Evolutionary conservation across 2,329 filamentous ascomycete species (phyloP).

Genomic region (Tolypocladium inflatum): DNA sequence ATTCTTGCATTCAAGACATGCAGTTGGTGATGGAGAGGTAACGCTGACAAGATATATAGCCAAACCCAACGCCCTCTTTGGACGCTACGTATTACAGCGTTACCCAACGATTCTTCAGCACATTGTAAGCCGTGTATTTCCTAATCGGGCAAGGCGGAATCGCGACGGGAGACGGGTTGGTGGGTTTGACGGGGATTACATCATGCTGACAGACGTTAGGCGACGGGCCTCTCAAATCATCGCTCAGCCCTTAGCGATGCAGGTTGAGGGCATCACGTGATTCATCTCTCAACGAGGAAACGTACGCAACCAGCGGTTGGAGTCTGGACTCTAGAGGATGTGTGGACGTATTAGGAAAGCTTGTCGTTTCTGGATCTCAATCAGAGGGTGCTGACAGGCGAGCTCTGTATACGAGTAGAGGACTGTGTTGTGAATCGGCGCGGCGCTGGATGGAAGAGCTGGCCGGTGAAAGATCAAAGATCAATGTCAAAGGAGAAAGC

Average conservation of each 20-base stretch:
- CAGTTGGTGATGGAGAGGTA: constrained; percentile 10
- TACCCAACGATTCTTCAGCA: constrained; percentile 6
- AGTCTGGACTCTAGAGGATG: background rate
- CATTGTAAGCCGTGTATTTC: background rate
- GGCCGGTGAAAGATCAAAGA: too few relatives aligned
- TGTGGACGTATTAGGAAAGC: background rate
- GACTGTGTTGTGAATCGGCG: too few relatives aligned
- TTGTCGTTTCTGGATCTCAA: too few relatives aligned
- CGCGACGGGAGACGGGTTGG: background rate
- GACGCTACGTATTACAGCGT: background rate
- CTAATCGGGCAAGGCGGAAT: background rate
- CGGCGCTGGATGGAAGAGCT: too few relatives aligned
- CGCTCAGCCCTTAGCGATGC: background rate
- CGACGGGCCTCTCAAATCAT: background rate
- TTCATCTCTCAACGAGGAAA: background rate
- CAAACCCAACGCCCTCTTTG: background rate
- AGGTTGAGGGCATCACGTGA: background rate
- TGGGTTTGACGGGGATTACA: background rate
- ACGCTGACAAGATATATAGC: background rate
- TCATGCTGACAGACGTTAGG: constrained; percentile 2
- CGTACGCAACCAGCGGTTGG: too few relatives aligned
- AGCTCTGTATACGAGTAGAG: too few relatives aligned
- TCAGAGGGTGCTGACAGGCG: too few relatives aligned
- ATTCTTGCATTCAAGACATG: constrained; percentile 7
- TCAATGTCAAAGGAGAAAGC: too few relatives aligned